phyloP scores from a whole-genome alignment of 495 filamentous ascomycete species.

The Evernia prunastri region DNA sequence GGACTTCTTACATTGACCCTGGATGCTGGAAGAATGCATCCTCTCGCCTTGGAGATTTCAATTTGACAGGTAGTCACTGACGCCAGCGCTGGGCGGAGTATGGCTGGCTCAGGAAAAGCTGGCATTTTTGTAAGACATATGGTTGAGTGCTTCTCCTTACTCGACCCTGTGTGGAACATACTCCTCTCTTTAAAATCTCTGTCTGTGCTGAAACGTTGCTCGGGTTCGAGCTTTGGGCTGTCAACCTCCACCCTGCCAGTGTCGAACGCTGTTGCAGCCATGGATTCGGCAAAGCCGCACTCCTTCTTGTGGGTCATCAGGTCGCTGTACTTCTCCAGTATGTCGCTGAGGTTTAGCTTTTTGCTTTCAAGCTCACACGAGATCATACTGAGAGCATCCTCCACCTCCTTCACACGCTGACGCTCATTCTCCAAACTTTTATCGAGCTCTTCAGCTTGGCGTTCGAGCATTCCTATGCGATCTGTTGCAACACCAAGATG shows the following conservation, averaged over 20 bases:
- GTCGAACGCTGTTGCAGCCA: neutral
- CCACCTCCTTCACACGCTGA: neutral
- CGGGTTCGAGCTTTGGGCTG: too few relatives aligned
- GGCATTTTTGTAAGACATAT: neutral
- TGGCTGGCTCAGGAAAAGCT: neutral
- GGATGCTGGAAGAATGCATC: neutral
- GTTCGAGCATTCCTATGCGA: neutral
- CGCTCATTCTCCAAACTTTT: neutral
- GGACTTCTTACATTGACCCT: too few relatives aligned
- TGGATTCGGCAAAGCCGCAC: neutral
- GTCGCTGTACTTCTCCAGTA: neutral
- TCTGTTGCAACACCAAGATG: neutral
- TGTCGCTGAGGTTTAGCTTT: neutral
- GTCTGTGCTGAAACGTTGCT: too few relatives aligned
- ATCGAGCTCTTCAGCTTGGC: neutral
- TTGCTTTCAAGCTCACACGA: neutral
- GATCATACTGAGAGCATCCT: neutral
- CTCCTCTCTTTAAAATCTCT: too few relatives aligned
- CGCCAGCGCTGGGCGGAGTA: neutral
- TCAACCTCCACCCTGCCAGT: neutral
- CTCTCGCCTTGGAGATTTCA: neutral
- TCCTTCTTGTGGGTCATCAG: neutral
- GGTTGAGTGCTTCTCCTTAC: too few relatives aligned
- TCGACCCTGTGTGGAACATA: too few relatives aligned
- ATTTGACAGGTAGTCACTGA: neutral